These are phyloP conservation scores for Artemisia annua DNA, from an alignment of 129 eudicot genomes.

Conservation along the genomic window DNA sequence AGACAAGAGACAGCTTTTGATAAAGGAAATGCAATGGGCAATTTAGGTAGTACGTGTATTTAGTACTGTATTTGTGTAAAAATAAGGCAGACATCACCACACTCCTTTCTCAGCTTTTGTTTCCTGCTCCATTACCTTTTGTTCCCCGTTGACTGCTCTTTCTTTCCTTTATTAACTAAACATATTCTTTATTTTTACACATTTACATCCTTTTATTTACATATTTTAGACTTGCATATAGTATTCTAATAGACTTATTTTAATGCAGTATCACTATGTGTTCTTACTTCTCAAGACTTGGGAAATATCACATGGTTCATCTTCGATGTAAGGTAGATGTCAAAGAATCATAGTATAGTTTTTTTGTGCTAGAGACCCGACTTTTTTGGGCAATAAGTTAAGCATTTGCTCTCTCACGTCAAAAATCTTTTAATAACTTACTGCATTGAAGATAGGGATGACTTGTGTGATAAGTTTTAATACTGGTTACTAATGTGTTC, in stretches of 20 bases:
- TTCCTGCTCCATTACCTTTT: conserved; percentile 33
- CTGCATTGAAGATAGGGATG: no score
- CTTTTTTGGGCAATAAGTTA: no score
- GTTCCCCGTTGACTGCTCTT: conserved; percentile 32
- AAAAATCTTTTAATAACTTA: no score
- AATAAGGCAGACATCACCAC: conserved; percentile 33
- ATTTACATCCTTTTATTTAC: not conserved
- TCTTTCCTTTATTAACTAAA: conserved; percentile 18
- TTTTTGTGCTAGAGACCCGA: no score
- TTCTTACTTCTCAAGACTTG: not conserved
- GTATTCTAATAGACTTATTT: no score
- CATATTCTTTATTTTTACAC: not conserved
- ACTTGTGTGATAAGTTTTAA: not conserved
- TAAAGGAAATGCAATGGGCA: conserved; percentile 10
- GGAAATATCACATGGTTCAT: not conserved
- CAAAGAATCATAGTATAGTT: no score
- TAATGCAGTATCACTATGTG: no score
- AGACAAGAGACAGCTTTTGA: conserved; percentile 28
- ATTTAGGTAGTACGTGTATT: conserved; percentile 5
- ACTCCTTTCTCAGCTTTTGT: conserved; percentile 35
- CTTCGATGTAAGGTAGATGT: not conserved
- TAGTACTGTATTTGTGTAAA: conserved; percentile 9
- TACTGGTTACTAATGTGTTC: not conserved
- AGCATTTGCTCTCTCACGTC: no score
- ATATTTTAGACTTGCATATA: no score